Evolutionary conservation across 2,329 filamentous ascomycete species (phyloP).

Genomic region (Penicillium sumatraense): DNA sequence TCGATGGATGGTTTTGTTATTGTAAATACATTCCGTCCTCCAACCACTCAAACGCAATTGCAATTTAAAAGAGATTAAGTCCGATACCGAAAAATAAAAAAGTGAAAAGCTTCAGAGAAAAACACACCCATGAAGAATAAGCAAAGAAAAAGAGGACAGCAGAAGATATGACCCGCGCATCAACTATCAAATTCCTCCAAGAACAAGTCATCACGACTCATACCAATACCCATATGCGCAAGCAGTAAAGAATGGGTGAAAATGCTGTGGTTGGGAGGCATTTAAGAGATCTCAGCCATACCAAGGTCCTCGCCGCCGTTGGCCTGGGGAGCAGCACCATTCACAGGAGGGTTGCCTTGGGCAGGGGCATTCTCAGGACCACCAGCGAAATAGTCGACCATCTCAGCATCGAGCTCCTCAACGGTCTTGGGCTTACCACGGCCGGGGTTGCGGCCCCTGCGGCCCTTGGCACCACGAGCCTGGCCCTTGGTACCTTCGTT

Average conservation of each 20-base stretch:
- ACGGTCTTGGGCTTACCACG: constrained; percentile 82
- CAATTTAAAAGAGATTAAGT: constrained; percentile 19
- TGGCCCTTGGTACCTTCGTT: constrained; percentile 1
- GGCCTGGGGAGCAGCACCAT: constrained; percentile 54
- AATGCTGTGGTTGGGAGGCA: constrained; percentile 7
- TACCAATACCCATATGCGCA: constrained; percentile 7
- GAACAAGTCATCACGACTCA: constrained; percentile 2
- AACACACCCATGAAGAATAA: constrained; percentile 10
- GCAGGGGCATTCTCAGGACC: constrained; percentile 49
- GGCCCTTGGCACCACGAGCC: constrained; percentile 31
- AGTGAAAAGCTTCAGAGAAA: not conserved
- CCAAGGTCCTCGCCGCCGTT: constrained; percentile 56
- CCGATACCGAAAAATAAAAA: constrained; percentile 9
- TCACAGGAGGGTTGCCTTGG: constrained; percentile 51
- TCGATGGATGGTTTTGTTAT: constrained; percentile 13
- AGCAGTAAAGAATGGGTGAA: constrained; percentile 4
- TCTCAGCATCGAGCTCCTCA: constrained; percentile 95
- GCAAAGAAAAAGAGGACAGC: constrained; percentile 16
- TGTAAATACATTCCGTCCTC: constrained; percentile 28
- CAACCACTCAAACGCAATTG: constrained; percentile 11
- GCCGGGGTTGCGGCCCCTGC: constrained; percentile 61
- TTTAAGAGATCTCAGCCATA: constrained; percentile 63
- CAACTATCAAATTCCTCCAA: constrained; percentile 23
- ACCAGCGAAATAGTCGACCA: constrained; percentile 85
- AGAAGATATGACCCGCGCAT: constrained; percentile 33